Evolutionary conservation across 2,329 filamentous ascomycete genomes (phyloP), one percentile per base, ranked within the genome.

Genomic region (Colletotrichum musicola): DNA sequence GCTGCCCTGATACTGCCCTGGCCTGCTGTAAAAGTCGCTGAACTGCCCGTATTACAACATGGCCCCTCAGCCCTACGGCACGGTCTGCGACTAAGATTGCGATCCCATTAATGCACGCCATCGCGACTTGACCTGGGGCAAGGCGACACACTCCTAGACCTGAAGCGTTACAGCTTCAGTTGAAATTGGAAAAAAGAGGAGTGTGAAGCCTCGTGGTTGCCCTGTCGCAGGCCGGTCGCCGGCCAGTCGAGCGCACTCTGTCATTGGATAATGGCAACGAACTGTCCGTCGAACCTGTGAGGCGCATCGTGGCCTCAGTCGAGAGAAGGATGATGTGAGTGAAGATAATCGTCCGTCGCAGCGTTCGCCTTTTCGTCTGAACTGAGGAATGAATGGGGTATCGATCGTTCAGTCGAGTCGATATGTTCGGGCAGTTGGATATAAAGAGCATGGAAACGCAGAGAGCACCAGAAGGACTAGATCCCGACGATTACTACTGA

Each of bases 151-250:
- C 61, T 10, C 49, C 42, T 57, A 38, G 38, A 47, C 47, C 64
- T 58, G 54, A 50, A 53, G 57, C 46, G 63, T 69, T 56, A 60
- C 67, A 69, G 63, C 51, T 69, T 69, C 67, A 67, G 63, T 55
- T 62, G 63, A 42, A 12, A 57, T 62, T 25, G 20, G 22, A 20
- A 38, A 30, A 54, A 53, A 44, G 46, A 58, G 30, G 30, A 35
- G 9, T 10, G 12, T 35, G 30, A 9, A 46, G 20, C 46, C 25
- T 30, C 47, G 38, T 38, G 38, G 57, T 47, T 53, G 67, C 63
- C 63, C 63, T 22, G 67, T 69, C 67, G 56, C 63, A 67, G 67
- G 63, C 56, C 63, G 27, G 51, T 25, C 67, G 46, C 25, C 53
- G 64, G 54, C 38, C 51, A 13, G 35, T 56, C 54, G 54, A 40